Evolutionary conservation across 257 asterid species (phyloP).

Genomic region (Plantago elongata): DNA sequence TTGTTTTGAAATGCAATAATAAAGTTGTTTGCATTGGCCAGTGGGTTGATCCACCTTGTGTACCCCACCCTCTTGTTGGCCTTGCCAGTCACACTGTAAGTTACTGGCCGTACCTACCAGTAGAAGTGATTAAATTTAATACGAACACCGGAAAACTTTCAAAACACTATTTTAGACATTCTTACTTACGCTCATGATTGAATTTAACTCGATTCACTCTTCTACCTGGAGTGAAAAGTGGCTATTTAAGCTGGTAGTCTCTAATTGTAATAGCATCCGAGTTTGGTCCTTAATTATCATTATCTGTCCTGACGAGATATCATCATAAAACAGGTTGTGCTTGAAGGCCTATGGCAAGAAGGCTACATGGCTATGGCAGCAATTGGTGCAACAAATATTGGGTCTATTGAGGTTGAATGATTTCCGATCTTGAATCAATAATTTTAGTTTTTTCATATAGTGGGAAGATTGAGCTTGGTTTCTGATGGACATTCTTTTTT

Average conservation of each 20-base stretch:
- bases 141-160: no score
- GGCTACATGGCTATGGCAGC: slow-evolving; percentile 99
- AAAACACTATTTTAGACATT: no score
- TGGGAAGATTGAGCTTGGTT: slow-evolving; percentile 14
- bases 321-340: slow-evolving; percentile 62
- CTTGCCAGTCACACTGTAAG: no score
- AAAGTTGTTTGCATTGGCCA: no score
- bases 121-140: no score
- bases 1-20: no score
- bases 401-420: slow-evolving; percentile 75
- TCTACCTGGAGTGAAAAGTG: slow-evolving; percentile 11
- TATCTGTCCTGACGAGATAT: slow-evolving; percentile 20
- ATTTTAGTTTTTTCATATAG: slow-evolving; percentile 3
- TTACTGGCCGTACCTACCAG: no score
- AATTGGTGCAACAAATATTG: slow-evolving; percentile 91
- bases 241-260: neutral
- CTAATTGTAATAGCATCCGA: no score
- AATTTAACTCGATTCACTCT: neutral
- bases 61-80: no score
- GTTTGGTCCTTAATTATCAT: slow-evolving; percentile 2
- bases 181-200: no score
- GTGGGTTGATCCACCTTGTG: no score
- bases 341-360: slow-evolving; percentile 89
- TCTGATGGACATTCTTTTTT: slow-evolving; percentile 4
- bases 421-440: slow-evolving; percentile 16